Conservation (phyloP, 208 protist species). For the Tritrichomonas foetus region DNA sequence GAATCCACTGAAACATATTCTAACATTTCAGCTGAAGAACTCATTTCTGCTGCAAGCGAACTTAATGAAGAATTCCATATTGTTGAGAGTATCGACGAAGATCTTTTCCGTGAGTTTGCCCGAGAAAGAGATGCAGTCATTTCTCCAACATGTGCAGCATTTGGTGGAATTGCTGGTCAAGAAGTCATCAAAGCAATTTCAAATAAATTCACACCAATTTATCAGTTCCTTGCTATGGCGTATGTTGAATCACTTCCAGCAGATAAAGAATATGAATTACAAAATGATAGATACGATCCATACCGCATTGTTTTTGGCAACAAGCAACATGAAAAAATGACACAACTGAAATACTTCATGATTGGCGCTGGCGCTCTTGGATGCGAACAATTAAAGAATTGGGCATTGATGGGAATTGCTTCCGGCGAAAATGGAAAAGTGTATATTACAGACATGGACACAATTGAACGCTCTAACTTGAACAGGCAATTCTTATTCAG, state of each 20-base stretch:
- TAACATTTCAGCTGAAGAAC: background rate
- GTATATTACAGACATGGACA: slow-evolving; percentile 95
- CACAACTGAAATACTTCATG: slow-evolving; percentile 67
- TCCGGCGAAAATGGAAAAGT: slow-evolving; percentile 45
- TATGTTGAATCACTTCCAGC: slow-evolving; percentile 34
- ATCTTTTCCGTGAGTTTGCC: background rate
- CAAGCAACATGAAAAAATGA: slow-evolving; percentile 72
- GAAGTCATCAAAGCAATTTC: slow-evolving; percentile 63
- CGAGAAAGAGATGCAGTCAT: background rate
- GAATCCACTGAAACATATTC: background rate
- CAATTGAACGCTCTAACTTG: slow-evolving; percentile 76
- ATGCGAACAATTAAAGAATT: slow-evolving; percentile 97
- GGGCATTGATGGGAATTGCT: slow-evolving; percentile 86
- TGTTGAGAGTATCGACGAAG: background rate
- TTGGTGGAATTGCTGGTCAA: slow-evolving; percentile 66
- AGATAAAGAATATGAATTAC: background rate
- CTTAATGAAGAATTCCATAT: background rate
- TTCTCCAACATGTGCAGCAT: slow-evolving; percentile 50
- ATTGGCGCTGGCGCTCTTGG: slow-evolving; percentile 94
- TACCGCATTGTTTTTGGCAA: slow-evolving; percentile 87
- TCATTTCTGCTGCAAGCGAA: background rate
- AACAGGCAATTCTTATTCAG: slow-evolving; percentile 99
- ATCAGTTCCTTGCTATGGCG: slow-evolving; percentile 48
- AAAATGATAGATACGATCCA: slow-evolving; percentile 74
- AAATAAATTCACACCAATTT: slow-evolving; percentile 66